Evolutionary conservation across 2,329 filamentous ascomycete genomes (phyloP), one percentile per base, ranked within the genome.

Genomic region (Penicillium expansum): DNA sequence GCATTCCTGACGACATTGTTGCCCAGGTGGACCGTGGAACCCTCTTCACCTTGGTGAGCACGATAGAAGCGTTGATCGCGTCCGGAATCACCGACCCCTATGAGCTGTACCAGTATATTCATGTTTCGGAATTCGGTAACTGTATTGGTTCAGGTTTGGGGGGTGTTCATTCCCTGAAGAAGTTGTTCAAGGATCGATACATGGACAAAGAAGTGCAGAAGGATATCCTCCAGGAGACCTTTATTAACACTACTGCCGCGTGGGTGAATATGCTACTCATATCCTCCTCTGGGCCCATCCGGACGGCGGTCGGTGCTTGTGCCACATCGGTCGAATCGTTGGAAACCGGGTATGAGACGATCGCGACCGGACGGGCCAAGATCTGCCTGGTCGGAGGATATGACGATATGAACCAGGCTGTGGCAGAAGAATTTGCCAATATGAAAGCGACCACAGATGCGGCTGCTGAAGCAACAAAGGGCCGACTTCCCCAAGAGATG

Each of bases 241-340:
- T 97, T 82, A 97, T 97, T 84, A 99, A 99, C 82, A 97, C 93
- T 54, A 97, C 97, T 92, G 88, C 90, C 66, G 94, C 93, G 16
- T 99, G 93, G 93, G 92, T 97, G 56, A 99, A 99, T 82, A 99
- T 99, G 93, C 82, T 99, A 77, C 82, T 99, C 62, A 82, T 99
- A 61, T 97, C 93, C 4, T 97, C 93, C 3, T 97, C 93, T 50
- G 93, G 93, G 64, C 91, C 93, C 39, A 97, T 99, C 83, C 96
- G 97, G 82, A 97, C 94, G 0, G 94, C 93, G 3, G 92, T 97
- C 48, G 93, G 92, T 80, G 93, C 93, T 70, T 99, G 93, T 74
- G 93, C 93, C 54, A 99, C 93, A 30, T 90, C 93, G 65, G 92
- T 99, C 42, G 94, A 99, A 79, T 97, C 94, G 4, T 83, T 97